Evolutionary conservation across 148 eudicot genomes (phyloP), one percentile per base, ranked within the genome.

Genomic region (Rhododendron ferrugineum): DNA sequence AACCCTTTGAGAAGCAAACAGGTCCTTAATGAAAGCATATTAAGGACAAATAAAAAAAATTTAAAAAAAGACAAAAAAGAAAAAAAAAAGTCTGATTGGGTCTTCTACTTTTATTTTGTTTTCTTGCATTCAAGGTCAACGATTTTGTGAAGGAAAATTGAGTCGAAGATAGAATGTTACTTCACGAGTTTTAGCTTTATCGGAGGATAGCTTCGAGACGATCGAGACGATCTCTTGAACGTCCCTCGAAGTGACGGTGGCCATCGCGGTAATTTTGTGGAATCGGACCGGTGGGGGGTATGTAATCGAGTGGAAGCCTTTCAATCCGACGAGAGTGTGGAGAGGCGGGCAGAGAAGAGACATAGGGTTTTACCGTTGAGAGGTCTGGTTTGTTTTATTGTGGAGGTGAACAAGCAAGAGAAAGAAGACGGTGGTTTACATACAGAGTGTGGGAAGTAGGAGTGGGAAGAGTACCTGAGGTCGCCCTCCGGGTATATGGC

Each of bases 151-250:
- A 47, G 15, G 34, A 36, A 74, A 81, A 81, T 37, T 22, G 81
- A 30, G 77, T n/a, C 34, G 50, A 8, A 70, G 44, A 84, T 26
- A 20, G 78, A n/a, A 78, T 0, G 22, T 94, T 34, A 94, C 99
- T 87, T 96, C 97, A 40, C 97, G 94, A 78, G 87, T 44, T 90
- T 91, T 93, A 16, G 93, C 88, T 91, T 93, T 96, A 70, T 93
- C 96, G 49, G 96, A 90, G 5, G 95, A 88, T 28, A 96, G 90
- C 84, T 91, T 96, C 1, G 92, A 72, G 88, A 93, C 91, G 86
- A 96, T 91, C 47, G 92, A 70, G 88, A 93, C 92, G 86, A 96
- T 91, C 47, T 96, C 98, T 36, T 94, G 91, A 74, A 96, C 64
- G 80, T 96, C 99, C 88, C 95, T 85, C 30, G 94, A 90, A 78